Base-by-base conservation (phyloP, 805 yeast genomes). In the Ogataea minuta region DNA sequence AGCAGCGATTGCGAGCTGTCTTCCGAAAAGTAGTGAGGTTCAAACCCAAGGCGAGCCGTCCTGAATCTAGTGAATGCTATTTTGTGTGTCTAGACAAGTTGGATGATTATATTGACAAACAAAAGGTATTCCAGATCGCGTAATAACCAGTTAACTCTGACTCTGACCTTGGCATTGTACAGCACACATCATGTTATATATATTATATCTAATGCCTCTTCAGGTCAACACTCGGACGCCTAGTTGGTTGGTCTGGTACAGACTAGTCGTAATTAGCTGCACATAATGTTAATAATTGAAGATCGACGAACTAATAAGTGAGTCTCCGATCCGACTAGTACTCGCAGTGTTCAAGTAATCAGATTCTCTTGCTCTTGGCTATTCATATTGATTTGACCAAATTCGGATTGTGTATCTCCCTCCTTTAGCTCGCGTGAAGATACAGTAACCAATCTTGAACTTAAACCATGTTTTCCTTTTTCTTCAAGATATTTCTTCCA, bases 1-100 rank as follows among this genome's bases (percentile, higher is more conserved):
- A 84, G 49, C 54, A 62, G 12, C 67, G 85, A 50, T 63, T 91
- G 44, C 63, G 66, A 23, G 63, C 60, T 32, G 76, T 76, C 12
- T 93, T 93, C 60, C 62, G 65, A 2, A 71, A 65, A 34, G 96
- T 89, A 0, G 60, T 64, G 35, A 68, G 86, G 39, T 79, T 74
- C 52, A 93, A 93, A 57, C 99, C 99, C 0, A 69, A 66, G 8
- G 88, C 97, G 0, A 80, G 90, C 20, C 69, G 97, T 36, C 62
- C 67, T 12, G 95, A 83, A 52, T 87, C 95, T 46, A 76, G 79
- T 43, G 99, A 93, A 60, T 74, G 81, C 54, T 93, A 88, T 59
- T 79, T 91, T 48, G 74, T 93, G 3, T 87, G 86, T 8, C 52
- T 74, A n/a, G 67, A 69, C 11, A 59, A 59, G 31, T 76, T 77